Percentiles rank a stretch among this genome's conserved stretches.
Conservation (phyloP, 2,329 filamentous ascomycete genomes). For the Cercospora janseana region DNA sequence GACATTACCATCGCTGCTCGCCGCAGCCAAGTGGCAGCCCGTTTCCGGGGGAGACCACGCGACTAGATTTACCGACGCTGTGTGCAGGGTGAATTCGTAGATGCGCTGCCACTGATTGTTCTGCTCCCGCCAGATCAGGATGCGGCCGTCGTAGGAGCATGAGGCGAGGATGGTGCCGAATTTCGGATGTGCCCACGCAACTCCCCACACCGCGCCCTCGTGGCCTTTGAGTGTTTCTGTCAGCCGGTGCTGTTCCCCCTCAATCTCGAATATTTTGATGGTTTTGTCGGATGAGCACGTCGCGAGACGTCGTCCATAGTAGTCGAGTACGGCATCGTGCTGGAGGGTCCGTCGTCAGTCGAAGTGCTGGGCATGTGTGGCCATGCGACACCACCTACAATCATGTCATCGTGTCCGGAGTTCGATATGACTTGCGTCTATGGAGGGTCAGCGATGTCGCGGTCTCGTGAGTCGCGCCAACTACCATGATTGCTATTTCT, state of each 20-base stretch:
- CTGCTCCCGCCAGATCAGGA: slow-evolving; percentile 97
- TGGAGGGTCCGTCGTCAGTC: slow-evolving; percentile 40
- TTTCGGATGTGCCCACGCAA: slow-evolving; percentile 97
- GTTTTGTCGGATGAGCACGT: slow-evolving; percentile 98
- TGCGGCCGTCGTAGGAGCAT: slow-evolving; percentile 94
- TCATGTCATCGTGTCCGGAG: slow-evolving; percentile 97
- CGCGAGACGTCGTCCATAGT: slow-evolving; percentile 92
- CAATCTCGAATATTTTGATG: slow-evolving; percentile 98
- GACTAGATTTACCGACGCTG: slow-evolving; percentile 93
- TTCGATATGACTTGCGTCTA: slow-evolving; percentile 79
- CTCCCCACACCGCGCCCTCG: slow-evolving; percentile 96
- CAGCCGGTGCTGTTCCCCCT: slow-evolving; percentile 84
- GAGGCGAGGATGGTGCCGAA: slow-evolving; percentile 97
- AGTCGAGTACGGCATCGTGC: slow-evolving; percentile 98
- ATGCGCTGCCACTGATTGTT: slow-evolving; percentile 64
- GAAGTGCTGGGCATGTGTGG: not conserved
- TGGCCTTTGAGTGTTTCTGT: slow-evolving; percentile 97
- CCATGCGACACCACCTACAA: slow-evolving; percentile 67
- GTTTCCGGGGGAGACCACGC: slow-evolving; percentile 97
- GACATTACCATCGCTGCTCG: slow-evolving; percentile 89
- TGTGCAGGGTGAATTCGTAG: slow-evolving; percentile 91
- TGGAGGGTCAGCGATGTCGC: slow-evolving; percentile 21
- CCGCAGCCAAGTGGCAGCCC: slow-evolving; percentile 90
- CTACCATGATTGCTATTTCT: not conserved
- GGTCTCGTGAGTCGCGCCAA: not conserved